phyloP scores from a whole-genome alignment of 768 basidiomycete genomes.

The Termitomyces sp. region DNA sequence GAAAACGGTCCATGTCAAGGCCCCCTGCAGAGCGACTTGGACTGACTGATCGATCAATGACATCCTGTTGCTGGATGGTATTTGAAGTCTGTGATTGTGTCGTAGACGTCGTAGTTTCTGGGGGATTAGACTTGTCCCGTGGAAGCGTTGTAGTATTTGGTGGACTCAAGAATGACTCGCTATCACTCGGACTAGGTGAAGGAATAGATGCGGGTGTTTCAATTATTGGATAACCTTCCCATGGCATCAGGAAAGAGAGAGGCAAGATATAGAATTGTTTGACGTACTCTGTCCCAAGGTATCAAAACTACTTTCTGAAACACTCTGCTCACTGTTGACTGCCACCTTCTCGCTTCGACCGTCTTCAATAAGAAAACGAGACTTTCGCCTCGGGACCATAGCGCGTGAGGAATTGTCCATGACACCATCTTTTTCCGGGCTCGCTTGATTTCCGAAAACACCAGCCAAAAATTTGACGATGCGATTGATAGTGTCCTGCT shows the following conservation, averaged over 20 bases:
- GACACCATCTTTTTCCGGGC: conserved; percentile 27
- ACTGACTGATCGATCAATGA: conserved; percentile 19
- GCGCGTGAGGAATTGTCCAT: conserved; percentile 27
- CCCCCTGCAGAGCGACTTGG: conserved; percentile 15
- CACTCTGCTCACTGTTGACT: conserved; percentile 35
- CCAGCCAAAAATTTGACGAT: conserved; percentile 94
- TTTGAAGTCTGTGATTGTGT: background rate
- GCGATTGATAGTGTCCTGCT: conserved; percentile 93
- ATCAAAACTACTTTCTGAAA: conserved; percentile 6
- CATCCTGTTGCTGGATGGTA: background rate
- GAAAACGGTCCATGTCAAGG: conserved; percentile 32
- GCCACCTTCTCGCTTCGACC: conserved; percentile 32
- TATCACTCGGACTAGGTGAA: conserved; percentile 25
- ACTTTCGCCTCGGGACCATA: conserved; percentile 43
- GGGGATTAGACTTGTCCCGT: background rate
- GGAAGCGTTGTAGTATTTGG: background rate
- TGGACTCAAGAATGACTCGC: background rate
- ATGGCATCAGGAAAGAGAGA: conserved; percentile 11
- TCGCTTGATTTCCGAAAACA: conserved; percentile 66
- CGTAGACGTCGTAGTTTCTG: background rate
- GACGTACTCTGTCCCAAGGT: conserved; percentile 4
- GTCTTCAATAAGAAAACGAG: conserved; percentile 67
- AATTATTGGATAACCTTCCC: conserved; percentile 37
- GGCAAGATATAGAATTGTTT: conserved; percentile 1
- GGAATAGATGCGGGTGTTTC: conserved; percentile 39